Conservation (phyloP, 257 asterid species). For the Nyctanthes arbortristis region DNA sequence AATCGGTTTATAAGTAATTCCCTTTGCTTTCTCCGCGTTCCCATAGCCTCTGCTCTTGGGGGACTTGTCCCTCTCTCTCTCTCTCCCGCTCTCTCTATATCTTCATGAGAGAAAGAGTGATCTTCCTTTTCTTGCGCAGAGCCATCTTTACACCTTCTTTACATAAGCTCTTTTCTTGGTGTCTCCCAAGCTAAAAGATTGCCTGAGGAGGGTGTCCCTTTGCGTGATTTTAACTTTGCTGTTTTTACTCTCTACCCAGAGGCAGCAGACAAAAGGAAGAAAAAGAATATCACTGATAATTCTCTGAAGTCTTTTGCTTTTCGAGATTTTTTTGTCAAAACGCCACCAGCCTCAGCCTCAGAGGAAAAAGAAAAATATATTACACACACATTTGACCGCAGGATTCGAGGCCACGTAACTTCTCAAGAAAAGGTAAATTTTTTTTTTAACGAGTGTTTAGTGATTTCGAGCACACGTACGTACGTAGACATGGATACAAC, state of each 20-base stretch:
- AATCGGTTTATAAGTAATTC: conserved; percentile 1
- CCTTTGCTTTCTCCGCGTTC: conserved; percentile 66
- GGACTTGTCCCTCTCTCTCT: conserved; percentile 37
- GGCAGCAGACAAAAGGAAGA: conserved; percentile 13
- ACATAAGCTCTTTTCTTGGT: conserved; percentile 36
- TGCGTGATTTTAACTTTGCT: conserved; percentile 59
- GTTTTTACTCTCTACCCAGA: conserved; percentile 14
- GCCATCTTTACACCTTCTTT: conserved; percentile 73
- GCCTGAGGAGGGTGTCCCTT: conserved; percentile 37
- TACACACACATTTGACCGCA: conserved; percentile 74
- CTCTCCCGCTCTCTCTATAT: conserved; percentile 7
- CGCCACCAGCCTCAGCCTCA: conserved; percentile 43
- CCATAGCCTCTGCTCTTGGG: conserved; percentile 92
- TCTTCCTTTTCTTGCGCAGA: conserved; percentile 56
- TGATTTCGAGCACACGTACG: conserved; percentile 28
- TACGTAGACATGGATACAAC: conserved; percentile 11
- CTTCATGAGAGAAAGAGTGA: conserved; percentile 45
- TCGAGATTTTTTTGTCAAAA: conserved; percentile 38
- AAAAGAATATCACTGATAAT: background rate
- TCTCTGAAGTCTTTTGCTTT: background rate
- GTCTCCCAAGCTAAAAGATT: conserved; percentile 30
- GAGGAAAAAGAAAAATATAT: conserved; percentile 18
- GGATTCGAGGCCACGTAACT: conserved; percentile 64
- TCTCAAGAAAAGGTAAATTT: conserved; percentile 49
- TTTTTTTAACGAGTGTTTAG: background rate